Base-by-base conservation (phyloP, 257 asterid species). In the Penstemon eatonii region DNA sequence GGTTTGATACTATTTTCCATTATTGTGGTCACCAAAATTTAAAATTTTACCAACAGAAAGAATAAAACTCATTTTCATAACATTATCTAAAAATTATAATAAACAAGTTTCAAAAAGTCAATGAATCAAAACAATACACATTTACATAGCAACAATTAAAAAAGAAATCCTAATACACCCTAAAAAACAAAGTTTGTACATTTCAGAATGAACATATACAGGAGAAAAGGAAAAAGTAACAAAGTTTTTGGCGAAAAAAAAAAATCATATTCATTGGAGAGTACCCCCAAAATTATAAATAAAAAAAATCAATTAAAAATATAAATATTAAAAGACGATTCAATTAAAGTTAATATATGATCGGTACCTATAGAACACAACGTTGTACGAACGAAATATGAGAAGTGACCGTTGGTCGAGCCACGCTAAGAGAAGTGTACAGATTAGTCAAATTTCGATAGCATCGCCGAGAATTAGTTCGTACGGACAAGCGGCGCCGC, bases 401-500 rank as follows among this genome's bases (percentile, higher is more conserved):
- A 52, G 53, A 66, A 43, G 38, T 9, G 40, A 58, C 60, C 76
- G 72, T 49, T n/a, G 4, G 56, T 52, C 43, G 63, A 56, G 64
- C 56, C 60, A 63, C 62, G 77, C 60, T 40, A 41, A n/a, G 46
- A 56, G 25, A 44, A 25, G 11, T 8, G 57, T 47, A 41, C 60
- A 56, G 57, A 55, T 61, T 47, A 58, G 18, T 54, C 62, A 11
- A 70, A 53, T 44, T 49, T 33, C 43, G 65, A 41, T 15, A 62
- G 70, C 37, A 7, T 40, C 46, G 33, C 42, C 47, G 45, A 36
- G 15, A 55, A 42, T 7, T 41, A 60, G 2, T 53, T 39, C 66
- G 63, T 3, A 40, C 50, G 54, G 39, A 41, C 5, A 42, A 67
- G 73, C 41, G 54, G 74, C 71, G 73, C 81, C 78, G 77, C 74